These are phyloP conservation scores for Zizania latifolia DNA, from an alignment of 176 grass and related monocot species.

Conservation along the genomic window DNA sequence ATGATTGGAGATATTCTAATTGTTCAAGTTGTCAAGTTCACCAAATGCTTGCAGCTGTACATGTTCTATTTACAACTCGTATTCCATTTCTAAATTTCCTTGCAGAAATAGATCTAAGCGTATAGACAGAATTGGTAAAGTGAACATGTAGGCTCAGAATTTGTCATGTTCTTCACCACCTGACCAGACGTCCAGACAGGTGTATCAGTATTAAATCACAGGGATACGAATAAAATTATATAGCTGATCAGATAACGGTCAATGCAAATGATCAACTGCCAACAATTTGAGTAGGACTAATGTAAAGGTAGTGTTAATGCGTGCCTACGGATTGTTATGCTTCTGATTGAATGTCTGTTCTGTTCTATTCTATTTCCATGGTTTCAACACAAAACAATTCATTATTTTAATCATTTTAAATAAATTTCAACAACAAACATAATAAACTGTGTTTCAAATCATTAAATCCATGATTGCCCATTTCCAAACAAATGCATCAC, in stretches of 20 bases:
- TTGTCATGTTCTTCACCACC: not conserved
- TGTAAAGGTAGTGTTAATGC: too few relatives aligned
- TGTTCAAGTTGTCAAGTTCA: not conserved
- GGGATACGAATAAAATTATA: not conserved
- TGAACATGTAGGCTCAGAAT: not conserved
- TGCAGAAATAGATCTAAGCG: not conserved
- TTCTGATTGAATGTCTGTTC: not conserved
- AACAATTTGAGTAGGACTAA: not conserved
- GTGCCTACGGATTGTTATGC: not conserved
- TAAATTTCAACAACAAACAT: not conserved
- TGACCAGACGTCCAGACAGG: not conserved
- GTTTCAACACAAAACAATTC: not conserved
- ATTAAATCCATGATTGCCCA: not conserved
- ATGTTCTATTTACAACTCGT: not conserved
- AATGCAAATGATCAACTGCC: not conserved
- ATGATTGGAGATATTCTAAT: not conserved
- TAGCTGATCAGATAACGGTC: not conserved
- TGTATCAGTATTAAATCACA: not conserved
- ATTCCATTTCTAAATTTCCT: not conserved
- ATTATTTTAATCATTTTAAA: not conserved
- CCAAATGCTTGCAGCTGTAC: not conserved
- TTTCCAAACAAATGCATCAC: not conserved
- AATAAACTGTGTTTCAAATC: not conserved
- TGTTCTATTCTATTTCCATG: not conserved
- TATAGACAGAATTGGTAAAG: not conserved